Base-by-base conservation (phyloP, 176 grass and related monocot species). In the Chloris gayana region DNA sequence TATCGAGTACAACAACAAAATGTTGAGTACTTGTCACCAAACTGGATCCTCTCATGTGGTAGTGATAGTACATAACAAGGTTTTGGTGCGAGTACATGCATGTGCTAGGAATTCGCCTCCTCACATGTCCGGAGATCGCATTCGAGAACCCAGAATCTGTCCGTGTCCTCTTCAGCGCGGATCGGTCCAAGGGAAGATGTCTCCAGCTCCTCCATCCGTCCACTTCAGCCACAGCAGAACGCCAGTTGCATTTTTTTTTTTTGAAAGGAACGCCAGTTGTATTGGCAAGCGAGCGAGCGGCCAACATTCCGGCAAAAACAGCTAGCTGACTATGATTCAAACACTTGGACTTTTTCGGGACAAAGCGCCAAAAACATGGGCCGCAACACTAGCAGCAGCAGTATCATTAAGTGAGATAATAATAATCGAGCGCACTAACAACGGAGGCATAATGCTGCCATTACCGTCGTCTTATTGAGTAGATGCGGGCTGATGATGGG, bases 311-410 rank as follows among this genome's bases (percentile, higher is more conserved):
- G n/a, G 69, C 45, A 31, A 71, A 2, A 9, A 49, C 46, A 49
- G 46, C 12, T 21, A 13, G 37, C 30, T 21, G 9, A 7, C 56
- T 15, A 10, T 1, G 35, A 25, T 45, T 65, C 26, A 22, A 59
- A 67, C 69, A 74, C 44, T 67, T 67, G 76, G 68, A 74, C 26
- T 59, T 67, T 81, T 70, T n/a, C n/a, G 2, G 14, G 19, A 38
- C 53, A 53, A 70, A 62, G 32, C 17, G 64, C 72, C 72, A 53
- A 49, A 35, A 32, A 70, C 63, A 69, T 22, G 70, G 77, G 53
- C 14, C 21, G 11, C 30, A 30, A 22, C 11, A 60, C 57, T 14
- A 27, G 57, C 57, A 60, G 24, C 57, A 58, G 22, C 22, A 58
- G 22, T 9, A 14, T 25, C 21, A 25, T 58, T 58, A 58, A 58